These are phyloP conservation scores for Rosa lucieae DNA, from an alignment of 306 rosid species.

Conservation along the genomic window DNA sequence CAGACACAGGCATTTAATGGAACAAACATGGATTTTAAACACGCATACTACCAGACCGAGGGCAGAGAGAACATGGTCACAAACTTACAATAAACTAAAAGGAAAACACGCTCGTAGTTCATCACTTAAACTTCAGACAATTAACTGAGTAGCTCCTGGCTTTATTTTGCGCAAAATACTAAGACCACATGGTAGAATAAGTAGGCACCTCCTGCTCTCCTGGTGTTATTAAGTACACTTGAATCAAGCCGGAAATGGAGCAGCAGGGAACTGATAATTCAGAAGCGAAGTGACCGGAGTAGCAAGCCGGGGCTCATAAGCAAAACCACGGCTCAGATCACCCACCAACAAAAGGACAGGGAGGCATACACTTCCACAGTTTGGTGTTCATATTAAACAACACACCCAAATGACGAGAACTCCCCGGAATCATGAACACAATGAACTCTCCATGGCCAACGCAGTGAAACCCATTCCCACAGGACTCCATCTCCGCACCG, in stretches of 20 bases:
- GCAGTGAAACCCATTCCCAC: conserved; percentile 66
- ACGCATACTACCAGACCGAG: not conserved
- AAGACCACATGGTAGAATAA: not conserved
- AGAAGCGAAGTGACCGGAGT: conserved; percentile 77
- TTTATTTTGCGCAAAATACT: not conserved
- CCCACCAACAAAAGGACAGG: conserved; percentile 60
- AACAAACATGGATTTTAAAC: not conserved
- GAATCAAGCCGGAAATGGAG: conserved; percentile 48
- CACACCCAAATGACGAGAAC: conserved; percentile 45
- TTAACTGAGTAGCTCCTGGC: not conserved
- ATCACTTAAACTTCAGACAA: not conserved
- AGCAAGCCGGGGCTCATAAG: conserved; percentile 78
- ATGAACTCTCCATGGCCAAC: conserved; percentile 88
- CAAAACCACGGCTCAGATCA: conserved; percentile 67
- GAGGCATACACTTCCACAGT: conserved; percentile 88
- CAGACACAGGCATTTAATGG: not conserved
- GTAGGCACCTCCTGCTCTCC: not conserved
- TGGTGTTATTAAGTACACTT: conserved; percentile 16
- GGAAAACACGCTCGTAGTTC: not conserved
- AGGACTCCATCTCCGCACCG: conserved; percentile 43
- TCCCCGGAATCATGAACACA: conserved; percentile 44
- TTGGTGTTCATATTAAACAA: conserved; percentile 57
- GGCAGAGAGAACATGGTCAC: not conserved
- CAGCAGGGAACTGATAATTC: conserved; percentile 42
- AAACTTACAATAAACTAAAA: not conserved